A percentile compares a stretch with the other conserved stretches of the same genome.
Conservation (phyloP, 2,329 filamentous ascomycete species). For the Trichoderma sp. region DNA sequence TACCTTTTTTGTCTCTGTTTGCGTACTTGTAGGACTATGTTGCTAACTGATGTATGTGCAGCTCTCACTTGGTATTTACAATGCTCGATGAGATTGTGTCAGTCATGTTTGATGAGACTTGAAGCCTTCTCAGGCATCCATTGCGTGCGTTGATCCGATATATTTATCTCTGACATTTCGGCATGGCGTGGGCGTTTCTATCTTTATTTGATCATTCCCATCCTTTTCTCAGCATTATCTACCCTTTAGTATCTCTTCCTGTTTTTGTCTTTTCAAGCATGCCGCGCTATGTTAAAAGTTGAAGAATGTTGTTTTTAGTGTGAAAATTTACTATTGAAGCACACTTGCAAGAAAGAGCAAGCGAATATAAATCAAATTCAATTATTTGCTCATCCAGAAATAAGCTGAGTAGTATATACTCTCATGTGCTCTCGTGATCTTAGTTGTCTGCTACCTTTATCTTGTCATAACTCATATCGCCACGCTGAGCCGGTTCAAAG, state of each 20-base stretch:
- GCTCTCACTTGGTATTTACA: constrained; percentile 69
- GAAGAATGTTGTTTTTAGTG: not conserved
- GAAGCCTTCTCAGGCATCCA: constrained; percentile 1
- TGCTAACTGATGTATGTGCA: constrained; percentile 37
- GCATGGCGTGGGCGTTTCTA: constrained; percentile 25
- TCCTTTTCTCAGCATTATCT: not conserved
- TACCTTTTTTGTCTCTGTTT: too few relatives aligned
- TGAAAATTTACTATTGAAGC: not conserved
- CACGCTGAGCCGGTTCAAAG: not conserved
- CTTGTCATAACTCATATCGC: not conserved
- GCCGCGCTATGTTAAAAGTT: not conserved
- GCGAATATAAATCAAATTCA: too few relatives aligned
- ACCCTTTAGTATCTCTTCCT: not conserved
- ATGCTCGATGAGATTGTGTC: constrained; percentile 70
- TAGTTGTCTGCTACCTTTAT: not conserved
- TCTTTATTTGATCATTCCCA: not conserved
- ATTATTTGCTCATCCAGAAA: not conserved
- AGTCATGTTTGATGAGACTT: constrained; percentile 59
- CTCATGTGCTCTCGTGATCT: not conserved
- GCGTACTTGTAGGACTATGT: not conserved
- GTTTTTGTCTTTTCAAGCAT: not conserved
- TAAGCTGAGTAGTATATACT: not conserved
- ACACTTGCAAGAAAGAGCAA: not conserved
- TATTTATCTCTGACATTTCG: not conserved
- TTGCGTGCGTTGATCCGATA: not conserved